Base-by-base conservation (phyloP, 345 rosid genomes). In the Raphanus raphanistrum region DNA sequence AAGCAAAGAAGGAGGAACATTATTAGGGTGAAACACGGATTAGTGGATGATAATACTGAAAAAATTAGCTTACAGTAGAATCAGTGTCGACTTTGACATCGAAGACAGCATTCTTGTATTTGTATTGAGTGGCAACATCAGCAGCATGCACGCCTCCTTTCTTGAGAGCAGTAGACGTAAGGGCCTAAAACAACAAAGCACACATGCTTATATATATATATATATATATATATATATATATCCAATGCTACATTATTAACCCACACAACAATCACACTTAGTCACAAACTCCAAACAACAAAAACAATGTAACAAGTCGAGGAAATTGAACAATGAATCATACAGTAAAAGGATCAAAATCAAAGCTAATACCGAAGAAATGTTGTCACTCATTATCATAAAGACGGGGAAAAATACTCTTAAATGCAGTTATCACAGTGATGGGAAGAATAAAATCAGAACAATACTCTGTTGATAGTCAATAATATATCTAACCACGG, bases 1-100 rank as follows among this genome's bases (percentile, higher is more conserved):
- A 79, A 76, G 80, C 48, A 29, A 13, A 70, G 3, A 16, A 52
- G 13, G 3, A 52, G 13, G 3, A 63, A 26, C 25, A 63, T 64
- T 64, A n/a, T 28, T 28, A 28, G 31, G 6, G 16, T 28, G 35
- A 58, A 11, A 58, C 29, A 63, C 4, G 41, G 4, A 32, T 32
- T 32, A 32, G 13, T 32, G 8, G 28, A 57, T 65, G 35, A 32
- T 0, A 52, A 21, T 21, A 0, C 21, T 21, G 21, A 21, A 21
- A 21, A 21, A 21, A 21, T 21, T 21, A 21, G 21, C 92, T 73
- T 76, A 95, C 99, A 50, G 84, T 91, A n/a, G 97, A 91, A 67
- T 79, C 89, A 2, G 99, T 90, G 75, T 89, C 93, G 66, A 95
- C 80, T 86, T 88, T 91, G 87, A 95, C 85, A 87, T 90, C 89